Percentiles rank a stretch among this genome's conserved stretches.
Evolutionary conservation across 441 rosid species (phyloP).

Genomic region (Pelargonium fulgidum): DNA sequence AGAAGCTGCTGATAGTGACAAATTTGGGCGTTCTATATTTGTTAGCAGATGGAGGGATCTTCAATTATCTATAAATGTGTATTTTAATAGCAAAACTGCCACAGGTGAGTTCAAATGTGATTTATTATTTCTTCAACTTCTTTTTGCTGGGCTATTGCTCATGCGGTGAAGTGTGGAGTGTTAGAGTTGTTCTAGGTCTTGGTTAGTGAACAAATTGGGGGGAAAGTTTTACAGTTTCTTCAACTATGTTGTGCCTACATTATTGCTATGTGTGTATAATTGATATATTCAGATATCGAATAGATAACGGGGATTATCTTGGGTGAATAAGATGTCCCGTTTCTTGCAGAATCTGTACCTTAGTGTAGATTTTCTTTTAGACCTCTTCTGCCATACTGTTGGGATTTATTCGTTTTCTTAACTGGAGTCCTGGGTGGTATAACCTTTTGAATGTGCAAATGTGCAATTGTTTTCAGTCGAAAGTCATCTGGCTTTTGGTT

Average conservation of each 20-base stretch:
- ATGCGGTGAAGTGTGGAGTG: background rate
- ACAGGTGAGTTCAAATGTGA: slow-evolving; percentile 38
- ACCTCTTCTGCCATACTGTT: background rate
- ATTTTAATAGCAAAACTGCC: slow-evolving; percentile 78
- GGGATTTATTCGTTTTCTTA: background rate
- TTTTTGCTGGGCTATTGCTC: background rate
- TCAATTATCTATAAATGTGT: slow-evolving; percentile 70
- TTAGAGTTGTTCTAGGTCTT: slow-evolving; percentile 5
- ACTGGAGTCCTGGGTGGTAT: background rate
- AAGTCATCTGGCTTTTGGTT: background rate
- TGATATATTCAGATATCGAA: background rate
- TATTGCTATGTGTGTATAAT: slow-evolving; percentile 1
- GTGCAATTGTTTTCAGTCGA: background rate
- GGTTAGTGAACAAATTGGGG: slow-evolving; percentile 6
- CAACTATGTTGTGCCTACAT: background rate
- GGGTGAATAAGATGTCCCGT: background rate
- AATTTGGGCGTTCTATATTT: slow-evolving; percentile 31
- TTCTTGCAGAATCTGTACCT: background rate
- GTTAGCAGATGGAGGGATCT: slow-evolving; percentile 73
- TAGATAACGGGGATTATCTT: background rate
- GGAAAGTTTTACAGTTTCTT: background rate
- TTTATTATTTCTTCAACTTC: slow-evolving; percentile 10
- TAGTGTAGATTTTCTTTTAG: background rate
- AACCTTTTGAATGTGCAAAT: background rate
- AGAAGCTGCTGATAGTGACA: slow-evolving; percentile 54